Percentiles rank a stretch among this genome's conserved stretches.
Evolutionary conservation across 805 yeast species (phyloP).

Genomic region (Candida odintsovae): DNA sequence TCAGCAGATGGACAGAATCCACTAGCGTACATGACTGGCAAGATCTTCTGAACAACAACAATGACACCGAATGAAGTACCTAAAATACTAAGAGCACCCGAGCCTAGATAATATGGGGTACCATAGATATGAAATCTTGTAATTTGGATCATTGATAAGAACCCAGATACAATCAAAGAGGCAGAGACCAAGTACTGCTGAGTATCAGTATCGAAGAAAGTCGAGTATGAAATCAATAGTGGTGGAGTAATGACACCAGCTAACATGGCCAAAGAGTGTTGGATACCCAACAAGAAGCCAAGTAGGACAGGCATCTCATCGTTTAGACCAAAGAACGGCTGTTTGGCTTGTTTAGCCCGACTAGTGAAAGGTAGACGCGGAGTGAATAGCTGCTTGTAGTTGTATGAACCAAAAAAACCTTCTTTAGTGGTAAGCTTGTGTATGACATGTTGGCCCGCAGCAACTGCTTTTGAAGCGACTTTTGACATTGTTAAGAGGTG

Average conservation of each 20-base stretch:
- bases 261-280: constrained; percentile 84
- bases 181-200: constrained; percentile 69
- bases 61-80: constrained; percentile 90
- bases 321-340: constrained; percentile 79
- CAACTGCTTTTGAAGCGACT: background rate
- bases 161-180: constrained; percentile 63
- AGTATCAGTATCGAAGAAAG: constrained; percentile 46
- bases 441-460: background rate
- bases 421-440: constrained; percentile 53
- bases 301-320: constrained; percentile 74
- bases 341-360: constrained; percentile 38
- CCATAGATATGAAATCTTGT: constrained; percentile 72
- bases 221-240: constrained; percentile 56
- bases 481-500: background rate
- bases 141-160: constrained; percentile 70
- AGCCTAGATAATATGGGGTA: constrained; percentile 79
- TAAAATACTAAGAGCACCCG: constrained; percentile 83
- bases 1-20: constrained; percentile 62
- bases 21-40: constrained; percentile 71
- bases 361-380: constrained; percentile 69
- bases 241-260: constrained; percentile 91
- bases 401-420: constrained; percentile 83
- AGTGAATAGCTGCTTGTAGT: constrained; percentile 71
- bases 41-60: constrained; percentile 67
- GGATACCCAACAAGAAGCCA: constrained; percentile 76